These are phyloP conservation scores for Parascedosporium putredinis DNA, from an alignment of 2,329 filamentous ascomycete genomes.

Conservation along the genomic window DNA sequence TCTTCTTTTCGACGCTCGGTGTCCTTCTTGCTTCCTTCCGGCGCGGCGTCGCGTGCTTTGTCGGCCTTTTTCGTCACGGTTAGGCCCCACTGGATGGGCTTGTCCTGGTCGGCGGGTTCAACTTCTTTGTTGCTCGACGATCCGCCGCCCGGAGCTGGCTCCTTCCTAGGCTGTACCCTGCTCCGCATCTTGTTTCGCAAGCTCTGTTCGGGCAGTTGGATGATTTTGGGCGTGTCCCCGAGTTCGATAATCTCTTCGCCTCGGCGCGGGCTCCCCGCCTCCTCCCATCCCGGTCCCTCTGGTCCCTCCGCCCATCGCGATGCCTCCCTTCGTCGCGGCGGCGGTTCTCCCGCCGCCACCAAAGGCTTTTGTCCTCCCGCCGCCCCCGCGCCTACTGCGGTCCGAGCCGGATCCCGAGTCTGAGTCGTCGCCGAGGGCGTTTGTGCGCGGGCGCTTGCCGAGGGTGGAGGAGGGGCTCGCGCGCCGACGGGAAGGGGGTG, in stretches of 20 bases:
- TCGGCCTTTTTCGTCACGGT: constrained; percentile 11
- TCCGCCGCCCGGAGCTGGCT: not conserved
- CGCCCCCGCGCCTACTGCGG: constrained; percentile 4
- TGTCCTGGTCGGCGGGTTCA: constrained; percentile 34
- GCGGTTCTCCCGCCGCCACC: constrained; percentile 5
- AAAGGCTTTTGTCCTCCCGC: constrained; percentile 10
- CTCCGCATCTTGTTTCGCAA: constrained; percentile 11
- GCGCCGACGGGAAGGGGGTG: too few species aligned
- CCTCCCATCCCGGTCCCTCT: constrained; percentile 1
- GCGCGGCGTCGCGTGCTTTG: not conserved
- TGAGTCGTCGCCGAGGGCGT: constrained; percentile 10
- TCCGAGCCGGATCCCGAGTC: constrained; percentile 11
- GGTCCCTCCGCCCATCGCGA: constrained; percentile 1
- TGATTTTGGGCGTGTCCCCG: constrained; percentile 9
- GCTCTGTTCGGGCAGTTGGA: constrained; percentile 9
- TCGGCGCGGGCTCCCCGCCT: not conserved
- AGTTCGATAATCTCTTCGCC: not conserved
- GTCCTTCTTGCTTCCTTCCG: constrained; percentile 12
- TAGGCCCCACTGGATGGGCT: constrained; percentile 46
- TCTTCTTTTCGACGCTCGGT: constrained; percentile 3
- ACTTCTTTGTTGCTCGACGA: constrained; percentile 19
- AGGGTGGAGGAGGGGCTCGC: constrained; percentile 9
- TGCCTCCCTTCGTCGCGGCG: not conserved
- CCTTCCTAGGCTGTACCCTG: not conserved
- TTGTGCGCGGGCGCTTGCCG: constrained; percentile 11